Evolutionary conservation across 495 filamentous ascomycete species (phyloP).

Genomic region (Bacidia rubella): DNA sequence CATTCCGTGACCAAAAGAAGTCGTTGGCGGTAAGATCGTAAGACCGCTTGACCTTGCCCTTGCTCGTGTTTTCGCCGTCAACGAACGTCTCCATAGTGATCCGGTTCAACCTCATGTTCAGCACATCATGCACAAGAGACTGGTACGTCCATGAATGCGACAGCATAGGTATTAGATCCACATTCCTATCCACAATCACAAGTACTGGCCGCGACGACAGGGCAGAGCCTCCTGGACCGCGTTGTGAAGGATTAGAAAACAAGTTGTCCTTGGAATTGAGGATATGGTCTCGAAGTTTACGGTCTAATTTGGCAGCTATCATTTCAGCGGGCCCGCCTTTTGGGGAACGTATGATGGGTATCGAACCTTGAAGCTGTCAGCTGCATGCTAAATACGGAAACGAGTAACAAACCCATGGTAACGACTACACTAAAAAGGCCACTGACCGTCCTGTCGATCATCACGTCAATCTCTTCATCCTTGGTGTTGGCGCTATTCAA

Average conservation of each 20-base stretch:
- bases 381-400: not conserved
- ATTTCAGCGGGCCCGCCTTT: constrained; percentile 88
- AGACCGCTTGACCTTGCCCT: constrained; percentile 60
- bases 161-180: constrained; percentile 95
- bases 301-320: constrained; percentile 84
- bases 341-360: constrained; percentile 87
- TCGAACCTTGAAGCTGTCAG: constrained; percentile 43
- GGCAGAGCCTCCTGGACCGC: constrained; percentile 38
- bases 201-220: constrained; percentile 68
- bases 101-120: constrained; percentile 88
- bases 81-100: constrained; percentile 78
- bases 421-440: constrained; percentile 93
- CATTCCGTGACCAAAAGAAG: constrained; percentile 95
- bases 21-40: constrained; percentile 87
- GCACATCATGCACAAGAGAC: constrained; percentile 86
- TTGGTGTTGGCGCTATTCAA: constrained; percentile 86
- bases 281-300: constrained; percentile 91
- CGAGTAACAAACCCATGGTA: constrained; percentile 61
- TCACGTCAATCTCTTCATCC: constrained; percentile 74
- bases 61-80: constrained; percentile 60
- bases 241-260: constrained; percentile 48
- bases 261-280: constrained; percentile 95
- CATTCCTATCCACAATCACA: constrained; percentile 83
- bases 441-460: constrained; percentile 82
- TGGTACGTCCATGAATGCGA: constrained; percentile 99